Evolutionary conservation across 2,329 filamentous ascomycete species (phyloP), one percentile per base, ranked within the genome.

Genomic region (Trichoderma polysporum): DNA sequence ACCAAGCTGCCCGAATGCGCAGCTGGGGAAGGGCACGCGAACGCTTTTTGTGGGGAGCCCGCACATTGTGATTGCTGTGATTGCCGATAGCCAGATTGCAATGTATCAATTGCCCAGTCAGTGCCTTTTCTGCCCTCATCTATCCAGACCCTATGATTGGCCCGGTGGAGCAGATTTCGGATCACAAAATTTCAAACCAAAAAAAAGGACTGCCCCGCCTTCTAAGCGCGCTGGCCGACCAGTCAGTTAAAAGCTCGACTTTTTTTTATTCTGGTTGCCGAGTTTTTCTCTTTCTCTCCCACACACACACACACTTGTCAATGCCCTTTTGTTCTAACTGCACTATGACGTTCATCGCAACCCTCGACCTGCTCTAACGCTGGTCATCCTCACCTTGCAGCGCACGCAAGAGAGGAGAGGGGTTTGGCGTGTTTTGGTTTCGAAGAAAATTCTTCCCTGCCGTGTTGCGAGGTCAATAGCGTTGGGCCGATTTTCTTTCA

Each of bases 151-250:
- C 19, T 61, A 10, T 61, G 58, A 61, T 61, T 61, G 58, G 58
- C 19, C 17, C 19, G 29, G 31, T 37, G 41, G 41, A 25, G 31
- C 31, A 17, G 19, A 27, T 52, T 50, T 39, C 45, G 22, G 17
- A 61, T 50, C 45, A 50, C 45, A 61, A 61, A 37, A 61, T 61
- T 50, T 41, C 39, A 41, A n/a, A 49, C 58, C 54, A 39, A 58
- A 41, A 29, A 41, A 27, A 19, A 25, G 22, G n/a, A n/a, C 25
- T 57, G 57, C 57, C 57, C 57, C 57, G 45, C 58, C 58, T 50
- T 37, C 58, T 61, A 61, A 52, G 45, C 58, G 58, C 58, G 58
- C 58, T 61, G 58, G 41, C 58, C 58, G 58, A 50, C 57, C 58
- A 61, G 29, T 50, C 58, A 37, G 58, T 61, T 61, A 61, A 61